Evolutionary conservation across 1,139 yeast species (phyloP), one percentile per base, ranked within the genome.

Genomic region (Yamadazyma pseudoaaseri): DNA sequence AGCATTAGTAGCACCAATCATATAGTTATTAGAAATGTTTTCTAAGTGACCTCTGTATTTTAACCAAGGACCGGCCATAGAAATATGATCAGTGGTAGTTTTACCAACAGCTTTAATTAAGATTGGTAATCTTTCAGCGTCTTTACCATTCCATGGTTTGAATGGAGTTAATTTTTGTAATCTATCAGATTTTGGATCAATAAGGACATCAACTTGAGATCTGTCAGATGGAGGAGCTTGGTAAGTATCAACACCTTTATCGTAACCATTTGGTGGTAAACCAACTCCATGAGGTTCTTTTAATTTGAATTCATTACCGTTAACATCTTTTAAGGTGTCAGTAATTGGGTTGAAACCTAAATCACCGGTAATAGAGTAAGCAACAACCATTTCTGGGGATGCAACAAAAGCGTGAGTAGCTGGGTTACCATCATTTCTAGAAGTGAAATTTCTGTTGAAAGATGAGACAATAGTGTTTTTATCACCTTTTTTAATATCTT

Each of bases 31-130:
- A 58, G 97, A 89, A 63, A 92, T 92, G 83, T 92, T 92, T 76
- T 89, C 94, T 74, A 92, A 79, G 76, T 92, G 98, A 75, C 98
- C 98, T 79, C 97, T 87, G 95, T 92, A 92, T 78, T 92, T 92
- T 79, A 92, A 86, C 98, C 98, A 92, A 64, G 97, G 97, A 73
- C 98, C 98, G 63, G 98, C 98, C 94, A 86, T 89, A 59, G 97
- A 90, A 60, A 92, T 92, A 76, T 92, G 97, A 74, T 92, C 98
- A 54, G 98, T 92, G 60, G 98, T 92, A 67, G 97, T 89, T 81
- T 92, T 92, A 74, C 97, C 97, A 51, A 83, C 76, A 52, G 97
- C 86, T 78, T 92, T 92, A 71, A 92, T 87, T 70, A 92, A 84
- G 52, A 92, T 89, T 66, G 97, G 97, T 76, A 90, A 73, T 62